Percentiles rank a stretch among this genome's conserved stretches.
Evolutionary conservation across 2,329 filamentous ascomycete species (phyloP).

Genomic region (Exophiala viscosa): DNA sequence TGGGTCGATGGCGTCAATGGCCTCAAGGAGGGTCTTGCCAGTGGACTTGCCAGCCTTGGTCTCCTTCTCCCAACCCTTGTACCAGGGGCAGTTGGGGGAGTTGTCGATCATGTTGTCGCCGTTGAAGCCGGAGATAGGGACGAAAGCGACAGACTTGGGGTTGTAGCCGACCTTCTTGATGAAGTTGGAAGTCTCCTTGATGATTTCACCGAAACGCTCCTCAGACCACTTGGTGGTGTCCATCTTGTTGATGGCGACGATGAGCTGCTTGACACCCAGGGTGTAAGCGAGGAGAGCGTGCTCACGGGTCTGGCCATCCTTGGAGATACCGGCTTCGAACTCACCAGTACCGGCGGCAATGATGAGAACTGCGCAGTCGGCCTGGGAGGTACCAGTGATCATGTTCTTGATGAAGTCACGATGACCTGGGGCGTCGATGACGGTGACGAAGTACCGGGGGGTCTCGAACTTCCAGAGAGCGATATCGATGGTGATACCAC

Average conservation of each 20-base stretch:
- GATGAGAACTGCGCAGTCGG: conserved; percentile 99
- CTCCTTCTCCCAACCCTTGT: conserved; percentile 99
- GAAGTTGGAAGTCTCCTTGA: conserved; percentile 99
- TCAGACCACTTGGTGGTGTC: conserved; percentile 99
- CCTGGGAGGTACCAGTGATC: conserved; percentile 99
- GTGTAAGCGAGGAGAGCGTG: conserved; percentile 99
- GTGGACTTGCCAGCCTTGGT: conserved; percentile 78
- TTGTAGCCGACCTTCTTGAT: conserved; percentile 99
- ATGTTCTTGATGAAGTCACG: conserved; percentile 99
- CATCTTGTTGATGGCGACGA: conserved; percentile 99
- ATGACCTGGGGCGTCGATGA: conserved; percentile 98
- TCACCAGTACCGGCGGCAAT: conserved; percentile 99
- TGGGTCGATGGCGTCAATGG: conserved; percentile 92
- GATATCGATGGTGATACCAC: conserved; percentile 99
- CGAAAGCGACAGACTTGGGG: conserved; percentile 97
- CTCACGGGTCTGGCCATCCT: conserved; percentile 99
- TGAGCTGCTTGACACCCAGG: conserved; percentile 99
- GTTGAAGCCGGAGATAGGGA: conserved; percentile 99
- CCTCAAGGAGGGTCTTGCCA: conserved; percentile 98
- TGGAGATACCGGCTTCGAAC: conserved; percentile 99
- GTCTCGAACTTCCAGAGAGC: conserved; percentile 99
- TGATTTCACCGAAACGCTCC: conserved; percentile 95
- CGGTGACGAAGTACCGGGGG: conserved; percentile 93
- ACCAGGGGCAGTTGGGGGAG: conserved; percentile 97
- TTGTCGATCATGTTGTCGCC: conserved; percentile 98